Evolutionary conservation across 2,329 filamentous ascomycete species (phyloP).

Genomic region (Intubia oerlemansii): DNA sequence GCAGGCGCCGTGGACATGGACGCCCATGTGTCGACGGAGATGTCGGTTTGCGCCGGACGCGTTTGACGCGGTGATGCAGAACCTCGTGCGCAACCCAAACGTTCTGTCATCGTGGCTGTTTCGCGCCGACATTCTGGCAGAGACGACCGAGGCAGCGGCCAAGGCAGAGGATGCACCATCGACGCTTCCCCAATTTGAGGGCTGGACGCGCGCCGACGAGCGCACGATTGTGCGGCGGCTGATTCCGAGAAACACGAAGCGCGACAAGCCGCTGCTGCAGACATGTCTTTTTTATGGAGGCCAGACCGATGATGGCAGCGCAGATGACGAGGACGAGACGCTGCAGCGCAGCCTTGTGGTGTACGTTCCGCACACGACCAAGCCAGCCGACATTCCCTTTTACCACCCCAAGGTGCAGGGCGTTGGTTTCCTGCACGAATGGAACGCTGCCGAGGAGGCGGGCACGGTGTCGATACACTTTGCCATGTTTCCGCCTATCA

Average conservation of each 20-base stretch:
- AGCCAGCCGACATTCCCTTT: constrained; percentile 48
- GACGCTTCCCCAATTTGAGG: constrained; percentile 7
- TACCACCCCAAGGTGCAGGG: constrained; percentile 66
- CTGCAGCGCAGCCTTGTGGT: constrained; percentile 35
- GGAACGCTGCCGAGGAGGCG: constrained; percentile 16
- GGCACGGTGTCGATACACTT: constrained; percentile 40
- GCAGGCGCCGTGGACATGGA: constrained; percentile 18
- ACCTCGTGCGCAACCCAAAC: constrained; percentile 60
- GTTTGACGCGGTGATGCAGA: constrained; percentile 48
- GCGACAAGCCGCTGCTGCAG: constrained; percentile 59
- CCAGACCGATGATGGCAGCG: constrained; percentile 9
- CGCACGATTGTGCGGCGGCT: constrained; percentile 54
- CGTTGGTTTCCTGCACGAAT: constrained; percentile 58
- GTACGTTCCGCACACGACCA: constrained; percentile 53
- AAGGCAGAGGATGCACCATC: background rate
- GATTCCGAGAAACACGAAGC: constrained; percentile 59
- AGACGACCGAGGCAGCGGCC: constrained; percentile 13
- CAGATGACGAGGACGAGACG: background rate
- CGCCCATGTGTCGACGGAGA: constrained; percentile 28
- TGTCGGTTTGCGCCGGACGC: constrained; percentile 42
- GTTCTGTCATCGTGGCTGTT: constrained; percentile 60
- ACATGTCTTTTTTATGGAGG: constrained; percentile 52
- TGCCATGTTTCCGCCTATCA: constrained; percentile 6
- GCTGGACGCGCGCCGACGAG: constrained; percentile 16
- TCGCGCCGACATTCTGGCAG: constrained; percentile 51